Percentiles rank a stretch among this genome's conserved stretches.
Conservation (phyloP, 768 basidiomycete species). For the Pulveroboletus ravenelii region DNA sequence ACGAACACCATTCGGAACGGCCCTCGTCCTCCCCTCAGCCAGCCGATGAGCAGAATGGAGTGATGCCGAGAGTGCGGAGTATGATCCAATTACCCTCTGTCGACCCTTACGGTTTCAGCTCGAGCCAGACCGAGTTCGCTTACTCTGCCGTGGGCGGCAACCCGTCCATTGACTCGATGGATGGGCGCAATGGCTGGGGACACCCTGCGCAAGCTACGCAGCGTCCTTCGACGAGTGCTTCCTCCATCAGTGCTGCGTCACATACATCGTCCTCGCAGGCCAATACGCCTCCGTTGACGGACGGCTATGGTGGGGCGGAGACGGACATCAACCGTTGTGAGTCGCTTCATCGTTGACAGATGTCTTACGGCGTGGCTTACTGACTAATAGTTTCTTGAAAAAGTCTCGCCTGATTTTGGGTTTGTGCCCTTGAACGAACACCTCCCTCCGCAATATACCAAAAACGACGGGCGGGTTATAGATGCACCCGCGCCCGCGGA, state of each 20-base stretch:
- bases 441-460: conserved; percentile 59
- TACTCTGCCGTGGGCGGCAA: conserved; percentile 61
- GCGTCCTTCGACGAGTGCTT: conserved; percentile 68
- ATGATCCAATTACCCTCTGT: conserved; percentile 79
- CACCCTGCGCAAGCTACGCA: conserved; percentile 33
- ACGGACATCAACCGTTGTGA: conserved; percentile 82
- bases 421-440: conserved; percentile 81
- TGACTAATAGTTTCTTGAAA: conserved; percentile 41
- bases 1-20: conserved; percentile 63
- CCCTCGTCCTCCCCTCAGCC: conserved; percentile 72
- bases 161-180: conserved; percentile 35
- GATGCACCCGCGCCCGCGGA: conserved; percentile 21
- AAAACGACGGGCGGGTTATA: conserved; percentile 50
- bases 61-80: conserved; percentile 71
- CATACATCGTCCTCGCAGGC: conserved; percentile 78
- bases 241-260: conserved; percentile 70
- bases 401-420: conserved; percentile 81
- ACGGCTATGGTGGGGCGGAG: conserved; percentile 58
- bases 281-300: conserved; percentile 69
- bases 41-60: conserved; percentile 41
- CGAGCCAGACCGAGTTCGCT: conserved; percentile 75
- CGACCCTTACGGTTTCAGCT: conserved; percentile 60
- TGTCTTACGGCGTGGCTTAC: conserved; percentile 40
- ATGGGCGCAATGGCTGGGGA: conserved; percentile 41
- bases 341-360: conserved; percentile 35